Evolutionary conservation across 2,329 filamentous ascomycete species (phyloP), one percentile per base, ranked within the genome.

Genomic region (Magnaporthiopsis poae): DNA sequence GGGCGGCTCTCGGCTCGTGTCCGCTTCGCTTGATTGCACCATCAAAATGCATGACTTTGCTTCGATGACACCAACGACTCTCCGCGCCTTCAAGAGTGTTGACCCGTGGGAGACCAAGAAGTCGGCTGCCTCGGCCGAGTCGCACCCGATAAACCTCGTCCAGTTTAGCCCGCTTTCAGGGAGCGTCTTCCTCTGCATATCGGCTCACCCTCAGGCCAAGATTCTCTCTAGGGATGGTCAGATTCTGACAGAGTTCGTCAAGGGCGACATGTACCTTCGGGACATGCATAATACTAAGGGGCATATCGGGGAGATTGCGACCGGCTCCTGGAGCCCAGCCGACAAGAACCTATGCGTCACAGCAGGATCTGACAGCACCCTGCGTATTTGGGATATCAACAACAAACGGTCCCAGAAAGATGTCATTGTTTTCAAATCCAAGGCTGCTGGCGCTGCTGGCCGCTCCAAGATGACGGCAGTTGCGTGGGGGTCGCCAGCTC

Each of bases 201-300:
- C 92, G 9, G 92, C 94, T 8, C 91, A 94, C 60, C 89, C 94
- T 1, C 94, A 98, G 76, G 91, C 94, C 15, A 93, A 92, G 76
- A 88, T 99, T 31, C 83, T 98, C 75, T 91, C 87, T 72, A 88
- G 95, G 73, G 94, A 99, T 79, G 95, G 95, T 59, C 91, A 96
- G 61, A 83, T 90, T 9, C 72, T 96, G 63, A 89, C 89, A 0
- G 92, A 97, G 74, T 98, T 96, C 70, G 89, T 92, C 71, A 99
- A 99, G 78, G 95, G 95, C 62, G 95, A 99, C 75, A 98, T 98
- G 93, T 99, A 99, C 73, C 80, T 99, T 70, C 86, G 94, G 66
- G 95, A 99, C 76, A 96, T 98, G 90, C 87, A 97, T 77, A 93
- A 98, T 75, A 99, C 95, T 5, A 98, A 97, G 75, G 95, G 95